Base-by-base conservation (phyloP, 2,329 filamentous ascomycete species). In the Pseudogymnoascus sp. region DNA sequence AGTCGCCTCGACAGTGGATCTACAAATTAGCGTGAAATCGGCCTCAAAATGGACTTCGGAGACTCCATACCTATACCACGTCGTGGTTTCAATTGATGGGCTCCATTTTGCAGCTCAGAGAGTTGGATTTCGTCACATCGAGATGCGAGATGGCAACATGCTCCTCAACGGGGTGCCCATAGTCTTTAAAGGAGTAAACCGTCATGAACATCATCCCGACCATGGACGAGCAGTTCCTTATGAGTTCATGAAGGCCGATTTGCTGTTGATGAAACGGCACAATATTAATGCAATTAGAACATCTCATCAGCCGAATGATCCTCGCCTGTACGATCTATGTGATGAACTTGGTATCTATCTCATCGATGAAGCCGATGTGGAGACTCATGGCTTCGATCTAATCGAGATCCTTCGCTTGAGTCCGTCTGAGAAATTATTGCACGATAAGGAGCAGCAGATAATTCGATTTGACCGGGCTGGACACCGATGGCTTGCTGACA, bases 261-360 rank as follows among this genome's bases (percentile, higher is more conserved):
- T 90, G 1, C 69, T 86, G 1, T 75, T 85, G 3, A 90, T 90
- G 87, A 90, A 90, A 73, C 77, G 75, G 6, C 82, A 89, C 76
- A 90, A 90, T 68, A 81, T 90, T 74, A 90, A 91, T 66, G 84
- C 88, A 0, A 78, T 90, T 3, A 84, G 88, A 0, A 87, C 84
- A 61, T 87, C 83, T 1, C 88, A 91, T 70, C 86, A 90, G 65
- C 84, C 86, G 0, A 85, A 84, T n/a, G 81, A 88, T 67, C 81
- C 83, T 0, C 75, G 77, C 2, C 69, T 89, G 1, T 83, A 85
- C 34, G 82, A 85, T 61, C 74, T 88, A 1, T 82, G 83, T 5
- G 85, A 89, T 66, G 84, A 88, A 71, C 77, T 88, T 14, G 86
- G 86, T n/a, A 75, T 89, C 10, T 89, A 84, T 82, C 81, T 82